Base-by-base conservation (phyloP, 1,284 basidiomycete genomes). In the Flammula alnicola region DNA sequence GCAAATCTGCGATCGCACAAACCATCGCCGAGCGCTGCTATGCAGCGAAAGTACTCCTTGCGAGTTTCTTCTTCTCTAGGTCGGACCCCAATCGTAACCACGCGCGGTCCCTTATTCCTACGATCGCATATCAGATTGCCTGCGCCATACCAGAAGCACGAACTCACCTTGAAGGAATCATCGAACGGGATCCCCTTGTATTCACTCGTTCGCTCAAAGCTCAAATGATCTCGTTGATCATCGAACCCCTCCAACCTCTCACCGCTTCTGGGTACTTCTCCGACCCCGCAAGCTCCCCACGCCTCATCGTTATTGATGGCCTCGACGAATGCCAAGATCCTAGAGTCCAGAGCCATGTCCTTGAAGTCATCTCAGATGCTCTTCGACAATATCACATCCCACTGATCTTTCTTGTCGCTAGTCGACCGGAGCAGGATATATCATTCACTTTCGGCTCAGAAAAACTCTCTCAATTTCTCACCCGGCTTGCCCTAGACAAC, bases 1-100 rank as follows among this genome's bases (percentile, higher is more conserved):
- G 42, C 31, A 44, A 44, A 23, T 44, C 42, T 5, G 42, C 42
- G 2, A 32, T 44, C 11, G n/a, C 22, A 5, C 42, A 33, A 4
- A 32, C 30, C 2, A 32, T 31, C 6, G 31, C 42, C 5, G 31
- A 44, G 19, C n/a, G 20, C 1, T 44, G 42, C 10, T 22, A 29
- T 7, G 31, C 20, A 19, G 14, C 16, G 14, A 16, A 23, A 4
- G 4, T 17, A n/a, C 3, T 44, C 9, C 16, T 44, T 6, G 42
- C 42, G 1, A 19, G 42, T 17, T 44, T 44, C 31, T 44, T 44
- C 10, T 44, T 44, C 11, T 10, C 6, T 2, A 14, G 31, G 10
- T 19, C 42, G 4, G 42, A 44, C 11, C 11, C 20, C 11, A 5
- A 14, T 1, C 14, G 42, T 6, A 44, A 44, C 17, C 7, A 6